Conservation (phyloP, 768 basidiomycete genomes). For the Xerocomus potaroensis region DNA sequence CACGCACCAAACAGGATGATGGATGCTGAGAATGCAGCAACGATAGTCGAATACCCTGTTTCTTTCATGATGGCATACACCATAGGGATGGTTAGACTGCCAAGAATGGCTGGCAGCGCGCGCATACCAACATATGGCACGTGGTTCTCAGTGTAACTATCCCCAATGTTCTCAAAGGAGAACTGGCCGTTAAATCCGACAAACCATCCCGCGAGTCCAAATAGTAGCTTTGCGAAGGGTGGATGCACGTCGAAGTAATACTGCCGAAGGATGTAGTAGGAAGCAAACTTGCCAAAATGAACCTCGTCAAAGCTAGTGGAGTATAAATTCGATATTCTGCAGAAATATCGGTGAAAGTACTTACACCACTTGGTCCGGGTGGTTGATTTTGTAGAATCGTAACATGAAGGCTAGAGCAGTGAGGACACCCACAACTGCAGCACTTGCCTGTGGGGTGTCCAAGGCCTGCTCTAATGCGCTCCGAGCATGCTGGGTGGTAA, state of each 20-base stretch:
- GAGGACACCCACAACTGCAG: slow-evolving; percentile 54
- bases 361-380: slow-evolving; percentile 93
- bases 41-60: slow-evolving; percentile 88
- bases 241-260: slow-evolving; percentile 99
- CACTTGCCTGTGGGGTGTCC: slow-evolving; percentile 61
- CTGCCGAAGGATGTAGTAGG: slow-evolving; percentile 86
- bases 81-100: slow-evolving; percentile 84
- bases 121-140: slow-evolving; percentile 96
- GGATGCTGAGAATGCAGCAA: slow-evolving; percentile 85
- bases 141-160: slow-evolving; percentile 79
- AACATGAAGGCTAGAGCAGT: slow-evolving; percentile 77
- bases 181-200: slow-evolving; percentile 95
- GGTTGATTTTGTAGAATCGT: slow-evolving; percentile 91
- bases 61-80: slow-evolving; percentile 98
- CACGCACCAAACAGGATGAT: slow-evolving; percentile 83
- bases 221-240: slow-evolving; percentile 92
- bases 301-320: slow-evolving; percentile 86
- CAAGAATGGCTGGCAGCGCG: slow-evolving; percentile 86
- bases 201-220: slow-evolving; percentile 93
- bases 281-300: slow-evolving; percentile 97
- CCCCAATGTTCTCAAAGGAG: slow-evolving; percentile 92
- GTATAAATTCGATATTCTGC: slow-evolving; percentile 4
- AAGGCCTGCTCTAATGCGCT: slow-evolving; percentile 58
- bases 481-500: slow-evolving; percentile 45
- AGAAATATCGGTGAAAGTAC: slow-evolving; percentile 28